Conservation (phyloP, 495 filamentous ascomycete genomes). For the Penicillium macrosclerotiorum region DNA sequence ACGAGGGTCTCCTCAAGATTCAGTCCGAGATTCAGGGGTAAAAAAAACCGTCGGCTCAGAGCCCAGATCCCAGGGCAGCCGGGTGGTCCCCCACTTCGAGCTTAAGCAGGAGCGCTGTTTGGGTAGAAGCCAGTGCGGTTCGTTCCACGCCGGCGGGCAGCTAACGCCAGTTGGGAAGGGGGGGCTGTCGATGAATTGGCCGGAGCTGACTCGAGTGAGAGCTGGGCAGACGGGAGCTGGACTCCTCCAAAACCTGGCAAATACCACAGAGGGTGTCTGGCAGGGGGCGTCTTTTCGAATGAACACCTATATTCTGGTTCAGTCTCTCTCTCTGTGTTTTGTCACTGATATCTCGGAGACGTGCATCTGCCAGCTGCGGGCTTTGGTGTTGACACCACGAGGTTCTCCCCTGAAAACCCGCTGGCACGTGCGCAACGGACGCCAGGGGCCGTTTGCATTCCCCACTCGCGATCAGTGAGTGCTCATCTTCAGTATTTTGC, state of each 20-base stretch:
- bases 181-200: constrained; percentile 13
- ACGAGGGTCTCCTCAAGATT: background rate
- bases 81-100: constrained; percentile 20
- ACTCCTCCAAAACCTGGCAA: too few relatives aligned
- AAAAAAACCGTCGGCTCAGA: constrained; percentile 11
- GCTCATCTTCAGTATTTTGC: too few relatives aligned
- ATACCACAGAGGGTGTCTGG: too few relatives aligned
- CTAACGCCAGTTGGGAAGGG: constrained; percentile 17
- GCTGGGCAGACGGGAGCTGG: background rate
- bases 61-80: constrained; percentile 10
- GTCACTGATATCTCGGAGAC: too few relatives aligned
- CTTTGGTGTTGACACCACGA: too few relatives aligned
- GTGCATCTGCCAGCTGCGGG: too few relatives aligned
- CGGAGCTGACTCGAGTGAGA: background rate
- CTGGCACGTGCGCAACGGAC: constrained; percentile 13
- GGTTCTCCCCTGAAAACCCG: constrained; percentile 1
- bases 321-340: too few relatives aligned
- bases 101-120: constrained; percentile 12
- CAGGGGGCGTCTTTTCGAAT: too few relatives aligned
- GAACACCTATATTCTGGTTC: background rate
- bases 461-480: constrained; percentile 5
- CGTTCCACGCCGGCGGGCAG: constrained; percentile 14
- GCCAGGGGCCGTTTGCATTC: constrained; percentile 12
- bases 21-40: constrained; percentile 28
- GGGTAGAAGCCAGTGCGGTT: constrained; percentile 9